Evolutionary conservation across 768 basidiomycete species (phyloP), one percentile per base, ranked within the genome.

Genomic region (Suillus spraguei): DNA sequence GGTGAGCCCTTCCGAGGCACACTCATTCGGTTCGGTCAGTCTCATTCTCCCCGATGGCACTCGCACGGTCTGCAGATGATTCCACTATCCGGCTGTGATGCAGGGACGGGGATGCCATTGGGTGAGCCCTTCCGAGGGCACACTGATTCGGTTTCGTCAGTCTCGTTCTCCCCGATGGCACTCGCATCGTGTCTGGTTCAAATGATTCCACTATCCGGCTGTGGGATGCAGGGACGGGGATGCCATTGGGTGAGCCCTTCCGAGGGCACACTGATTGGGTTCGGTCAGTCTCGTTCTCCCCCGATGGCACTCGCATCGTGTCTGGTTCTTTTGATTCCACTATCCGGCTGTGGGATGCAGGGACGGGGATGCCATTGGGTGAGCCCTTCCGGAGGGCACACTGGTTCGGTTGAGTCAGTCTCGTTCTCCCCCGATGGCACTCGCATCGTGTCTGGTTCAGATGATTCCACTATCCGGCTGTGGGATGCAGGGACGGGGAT

Each of bases 121-220:
- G 47, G 49, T 54, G 49, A 39, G 7, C 64, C 64, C 17, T 39
- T 62, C 14, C 17, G 22, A 10, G 70, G 70, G 17, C 70, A 71
- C 35, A 63, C 7, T 24, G 35, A 61, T 16, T 11, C 6, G 5
- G 63, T 71, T n/a, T 46, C 33, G 0, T 65, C 66, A 16, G 35
- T 73, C 10, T 60, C 65, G 24, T 70, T 72, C 24, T 71, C 70
- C 0, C 59, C 2, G 66, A 68, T 33, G 69, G 69, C 1, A 49
- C 39, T 17, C 66, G 59, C 5, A 67, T 73, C 14, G 66, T 66
- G 8, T 71, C 72, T 10, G 64, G 67, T n/a, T 68, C 69, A 0
- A 2, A 3, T 0, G 70, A 71, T 46, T 52, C 42, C 24, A 61
- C 63, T 32, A 36, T 69, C 13, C 61, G 68, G 5, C 22, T 70